Conservation (phyloP, 305 asterid genomes). For the Petunia hybrid region DNA sequence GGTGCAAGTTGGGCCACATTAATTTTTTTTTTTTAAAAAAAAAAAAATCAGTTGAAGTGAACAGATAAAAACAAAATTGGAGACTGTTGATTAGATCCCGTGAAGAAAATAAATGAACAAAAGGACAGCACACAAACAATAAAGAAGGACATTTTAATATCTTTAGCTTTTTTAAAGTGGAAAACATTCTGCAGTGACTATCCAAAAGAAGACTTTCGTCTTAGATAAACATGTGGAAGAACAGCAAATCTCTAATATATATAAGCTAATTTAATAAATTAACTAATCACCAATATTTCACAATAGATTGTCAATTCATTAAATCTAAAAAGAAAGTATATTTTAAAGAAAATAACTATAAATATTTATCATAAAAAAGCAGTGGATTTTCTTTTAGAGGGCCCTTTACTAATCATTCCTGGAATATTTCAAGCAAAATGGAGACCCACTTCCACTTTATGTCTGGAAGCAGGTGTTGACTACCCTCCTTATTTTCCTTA, state of each 20-base stretch:
- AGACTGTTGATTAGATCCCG: slow-evolving; percentile 29
- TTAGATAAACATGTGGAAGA: slow-evolving; percentile 32
- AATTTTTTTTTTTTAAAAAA: too few relatives aligned
- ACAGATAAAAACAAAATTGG: neutral
- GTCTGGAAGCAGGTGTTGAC: slow-evolving; percentile 57
- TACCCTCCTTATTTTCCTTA: slow-evolving; percentile 5
- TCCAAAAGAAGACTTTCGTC: slow-evolving; percentile 28
- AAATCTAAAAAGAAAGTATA: slow-evolving; percentile 20
- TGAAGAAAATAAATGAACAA: slow-evolving; percentile 29
- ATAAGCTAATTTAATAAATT: slow-evolving; percentile 10
- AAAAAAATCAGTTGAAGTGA: neutral
- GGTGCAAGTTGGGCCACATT: too few relatives aligned
- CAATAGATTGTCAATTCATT: neutral
- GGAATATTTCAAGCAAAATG: slow-evolving; percentile 68
- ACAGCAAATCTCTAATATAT: slow-evolving; percentile 22
- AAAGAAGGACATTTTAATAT: slow-evolving; percentile 27
- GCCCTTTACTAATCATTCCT: slow-evolving; percentile 66
- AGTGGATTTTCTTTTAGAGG: slow-evolving; percentile 46
- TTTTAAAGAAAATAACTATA: neutral
- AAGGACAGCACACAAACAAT: slow-evolving; percentile 29
- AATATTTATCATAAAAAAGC: neutral
- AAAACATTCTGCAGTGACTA: slow-evolving; percentile 36
- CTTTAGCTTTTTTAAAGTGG: neutral
- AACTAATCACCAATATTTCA: slow-evolving; percentile 8
- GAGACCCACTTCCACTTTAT: slow-evolving; percentile 67